A percentile compares a stretch with the other conserved stretches of the same genome.
These are phyloP conservation scores for Calocera viscosa DNA, from an alignment of 768 basidiomycete species.

Conservation along the genomic window DNA sequence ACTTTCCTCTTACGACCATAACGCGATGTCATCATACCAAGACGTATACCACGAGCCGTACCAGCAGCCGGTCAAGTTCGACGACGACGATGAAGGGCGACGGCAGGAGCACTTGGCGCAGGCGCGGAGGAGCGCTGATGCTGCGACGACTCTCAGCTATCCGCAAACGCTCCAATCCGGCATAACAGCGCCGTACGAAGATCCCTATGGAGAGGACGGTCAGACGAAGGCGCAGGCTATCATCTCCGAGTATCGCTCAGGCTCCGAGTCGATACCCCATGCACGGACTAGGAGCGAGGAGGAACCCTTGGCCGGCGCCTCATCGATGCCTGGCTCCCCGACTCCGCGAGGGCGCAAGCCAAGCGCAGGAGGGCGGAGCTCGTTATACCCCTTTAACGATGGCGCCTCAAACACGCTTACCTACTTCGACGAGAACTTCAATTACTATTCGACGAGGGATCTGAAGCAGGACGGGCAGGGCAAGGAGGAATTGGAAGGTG, in stretches of 20 bases:
- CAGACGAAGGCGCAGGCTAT: slow-evolving; percentile 18
- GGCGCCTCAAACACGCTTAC: slow-evolving; percentile 13
- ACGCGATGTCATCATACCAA: not conserved
- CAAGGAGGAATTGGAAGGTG: not conserved
- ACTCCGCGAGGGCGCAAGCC: not conserved
- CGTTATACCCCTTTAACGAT: not conserved
- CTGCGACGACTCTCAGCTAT: slow-evolving; percentile 9
- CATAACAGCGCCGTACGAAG: slow-evolving; percentile 8
- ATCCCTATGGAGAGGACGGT: slow-evolving; percentile 11
- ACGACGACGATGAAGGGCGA: slow-evolving; percentile 10
- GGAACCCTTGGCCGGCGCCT: slow-evolving; percentile 1
- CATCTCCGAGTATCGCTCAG: slow-evolving; percentile 14
- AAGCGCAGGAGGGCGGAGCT: not conserved
- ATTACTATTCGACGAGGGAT: slow-evolving; percentile 10
- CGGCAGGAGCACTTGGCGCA: not conserved
- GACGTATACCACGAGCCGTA: not conserved
- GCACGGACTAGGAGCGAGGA: not conserved
- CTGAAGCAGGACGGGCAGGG: not conserved
- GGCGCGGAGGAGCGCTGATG: slow-evolving; percentile 5
- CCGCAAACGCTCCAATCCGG: slow-evolving; percentile 8
- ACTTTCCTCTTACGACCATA: not conserved
- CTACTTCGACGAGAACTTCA: slow-evolving; percentile 21
- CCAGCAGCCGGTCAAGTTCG: slow-evolving; percentile 17
- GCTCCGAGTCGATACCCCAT: not conserved
- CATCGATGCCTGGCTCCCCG: not conserved